Evolutionary conservation across 768 basidiomycete species (phyloP).

Genomic region (Pleurotus salmoneostramineus): DNA sequence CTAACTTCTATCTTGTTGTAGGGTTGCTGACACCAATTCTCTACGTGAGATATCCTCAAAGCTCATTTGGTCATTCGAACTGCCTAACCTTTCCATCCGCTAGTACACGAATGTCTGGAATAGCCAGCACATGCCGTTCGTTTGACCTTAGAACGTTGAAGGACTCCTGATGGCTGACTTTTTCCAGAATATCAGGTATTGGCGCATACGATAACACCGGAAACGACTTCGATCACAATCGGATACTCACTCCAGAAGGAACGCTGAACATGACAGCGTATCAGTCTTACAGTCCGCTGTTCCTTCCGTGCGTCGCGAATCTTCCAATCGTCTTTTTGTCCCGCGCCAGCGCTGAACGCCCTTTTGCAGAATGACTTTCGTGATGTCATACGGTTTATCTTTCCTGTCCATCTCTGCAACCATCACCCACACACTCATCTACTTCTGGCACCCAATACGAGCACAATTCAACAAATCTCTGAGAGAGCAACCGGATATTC

Average conservation of each 20-base stretch:
- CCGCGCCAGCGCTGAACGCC: not conserved
- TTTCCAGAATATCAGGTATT: slow-evolving; percentile 38
- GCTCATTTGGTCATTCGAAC: not conserved
- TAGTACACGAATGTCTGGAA: slow-evolving; percentile 55
- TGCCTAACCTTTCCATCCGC: slow-evolving; percentile 9
- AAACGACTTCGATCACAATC: slow-evolving; percentile 33
- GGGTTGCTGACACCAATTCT: slow-evolving; percentile 48
- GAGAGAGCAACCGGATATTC: slow-evolving; percentile 56
- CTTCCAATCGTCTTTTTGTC: not conserved
- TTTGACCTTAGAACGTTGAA: slow-evolving; percentile 8
- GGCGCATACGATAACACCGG: slow-evolving; percentile 61
- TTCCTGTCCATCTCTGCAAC: slow-evolving; percentile 65
- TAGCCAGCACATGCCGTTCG: slow-evolving; percentile 55
- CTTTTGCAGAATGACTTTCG: slow-evolving; percentile 43
- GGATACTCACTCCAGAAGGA: slow-evolving; percentile 35
- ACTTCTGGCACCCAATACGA: slow-evolving; percentile 57
- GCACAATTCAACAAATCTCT: slow-evolving; percentile 46
- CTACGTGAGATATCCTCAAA: slow-evolving; percentile 27
- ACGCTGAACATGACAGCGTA: slow-evolving; percentile 42
- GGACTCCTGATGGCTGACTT: slow-evolving; percentile 7
- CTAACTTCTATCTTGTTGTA: slow-evolving; percentile 13
- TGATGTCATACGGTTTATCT: slow-evolving; percentile 52
- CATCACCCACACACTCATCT: slow-evolving; percentile 46
- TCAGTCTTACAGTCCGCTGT: slow-evolving; percentile 42
- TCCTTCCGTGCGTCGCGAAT: slow-evolving; percentile 33